Conservation (phyloP, 306 rosid genomes). For the Pterocarpus santalinus region DNA sequence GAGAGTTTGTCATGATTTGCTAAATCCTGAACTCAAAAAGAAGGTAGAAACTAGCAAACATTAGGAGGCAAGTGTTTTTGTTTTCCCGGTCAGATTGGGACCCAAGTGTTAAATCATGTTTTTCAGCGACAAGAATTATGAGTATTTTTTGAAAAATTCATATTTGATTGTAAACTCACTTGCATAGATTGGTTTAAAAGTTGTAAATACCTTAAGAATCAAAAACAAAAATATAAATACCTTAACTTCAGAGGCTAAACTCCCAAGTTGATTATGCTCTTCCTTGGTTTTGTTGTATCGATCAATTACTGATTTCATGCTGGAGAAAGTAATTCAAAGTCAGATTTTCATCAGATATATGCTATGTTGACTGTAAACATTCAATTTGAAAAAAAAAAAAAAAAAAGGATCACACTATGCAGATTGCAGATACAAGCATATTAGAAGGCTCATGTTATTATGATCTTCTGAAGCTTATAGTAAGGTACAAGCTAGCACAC, state of each 20-base stretch:
- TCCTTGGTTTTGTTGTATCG: conserved; percentile 84
- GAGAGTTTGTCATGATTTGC: not conserved
- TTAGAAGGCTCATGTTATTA: not conserved
- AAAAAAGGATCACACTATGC: not conserved
- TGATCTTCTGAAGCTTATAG: not conserved
- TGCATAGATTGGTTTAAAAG: not conserved
- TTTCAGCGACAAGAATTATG: not conserved
- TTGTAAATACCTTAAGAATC: conserved; percentile 67
- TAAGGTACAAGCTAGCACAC: too few species aligned
- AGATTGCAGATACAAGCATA: not conserved
- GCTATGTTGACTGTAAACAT: conserved; percentile 15
- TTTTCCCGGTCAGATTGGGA: too few species aligned
- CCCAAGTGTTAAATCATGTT: not conserved
- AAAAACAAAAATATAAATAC: conserved; percentile 51
- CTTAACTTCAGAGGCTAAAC: conserved; percentile 80
- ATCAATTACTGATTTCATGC: conserved; percentile 84
- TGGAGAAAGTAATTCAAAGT: conserved; percentile 54
- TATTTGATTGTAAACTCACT: not conserved
- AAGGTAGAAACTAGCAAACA: not conserved
- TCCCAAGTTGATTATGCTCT: conserved; percentile 64
- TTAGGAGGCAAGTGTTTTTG: not conserved
- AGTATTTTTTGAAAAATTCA: not conserved
- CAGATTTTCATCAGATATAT: conserved; percentile 45
- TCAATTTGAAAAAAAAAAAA: not conserved
- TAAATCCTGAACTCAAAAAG: not conserved